Base-by-base conservation (phyloP, 2,329 filamentous ascomycete genomes). In the Hymenoscyphus scutula region DNA sequence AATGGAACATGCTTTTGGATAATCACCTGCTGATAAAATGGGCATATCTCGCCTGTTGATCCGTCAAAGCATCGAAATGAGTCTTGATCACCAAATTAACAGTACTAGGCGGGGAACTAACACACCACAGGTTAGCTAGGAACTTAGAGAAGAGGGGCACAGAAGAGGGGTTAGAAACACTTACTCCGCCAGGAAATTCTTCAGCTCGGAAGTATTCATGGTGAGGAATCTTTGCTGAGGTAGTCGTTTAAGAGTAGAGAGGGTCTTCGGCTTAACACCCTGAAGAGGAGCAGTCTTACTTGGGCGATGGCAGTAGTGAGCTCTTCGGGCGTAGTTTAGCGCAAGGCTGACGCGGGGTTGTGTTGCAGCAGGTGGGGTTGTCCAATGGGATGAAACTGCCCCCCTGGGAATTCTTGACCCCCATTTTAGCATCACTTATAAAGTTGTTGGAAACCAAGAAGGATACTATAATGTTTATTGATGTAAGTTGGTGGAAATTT, bases 1-100 rank as follows among this genome's bases (percentile, higher is more conserved):
- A 25, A 25, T 19, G 2, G 5, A 11, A 13, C 7, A 1, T 11
- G 41, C 3, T 25, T 2, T 37, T 51, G 19, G 7, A 13, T 25
- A 59, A 80, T 70, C 81, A 91, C 89, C 84, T 86, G 84, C 88
- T 91, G 74, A 96, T 91, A 74, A 89, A 92, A 78, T 97, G 93
- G 67, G 93, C 90, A 81, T 97, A 97, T 74, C 90, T 88, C 80
- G 94, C 92, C 79, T 96, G 86, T 74, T 89, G 81, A 71, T 90
- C 85, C 59, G 79, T 83, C 65, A 95, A 77, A 38, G 87, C 86
- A 61, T 94, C 89, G 72, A 98, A 99, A 78, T 98, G 94, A 74
- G 92, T 90, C 78, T 92, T 92, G 75, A 98, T 95, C 75, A 92
- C 89, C 57, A 99, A 85, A 56, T 89, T 87, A 63, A 97, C 94